These are phyloP conservation scores for Pichia paraexigua DNA, from an alignment of 805 yeast genomes.

Conservation along the genomic window DNA sequence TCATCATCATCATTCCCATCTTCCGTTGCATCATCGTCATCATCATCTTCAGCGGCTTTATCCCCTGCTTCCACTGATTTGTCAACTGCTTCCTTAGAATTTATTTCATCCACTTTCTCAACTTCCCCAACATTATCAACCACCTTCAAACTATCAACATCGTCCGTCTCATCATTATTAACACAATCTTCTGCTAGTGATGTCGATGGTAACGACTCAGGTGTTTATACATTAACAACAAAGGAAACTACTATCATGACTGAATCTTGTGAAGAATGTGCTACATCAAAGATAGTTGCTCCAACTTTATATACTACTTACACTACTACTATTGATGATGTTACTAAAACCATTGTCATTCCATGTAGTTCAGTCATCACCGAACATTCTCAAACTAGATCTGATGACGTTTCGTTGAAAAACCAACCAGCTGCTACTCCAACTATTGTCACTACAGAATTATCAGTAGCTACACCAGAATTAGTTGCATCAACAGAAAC, in stretches of 20 bases:
- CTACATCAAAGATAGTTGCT: neutral
- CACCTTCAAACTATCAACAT: neutral
- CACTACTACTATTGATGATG: conserved; percentile 9
- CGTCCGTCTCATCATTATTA: neutral
- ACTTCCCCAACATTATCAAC: neutral
- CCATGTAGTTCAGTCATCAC: neutral
- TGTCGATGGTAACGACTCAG: neutral
- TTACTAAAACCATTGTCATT: conserved; percentile 5
- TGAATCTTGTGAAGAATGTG: conserved; percentile 5
- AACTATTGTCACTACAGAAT: neutral
- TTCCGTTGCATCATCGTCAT: neutral
- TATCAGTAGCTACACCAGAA: neutral
- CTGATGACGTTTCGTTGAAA: no score
- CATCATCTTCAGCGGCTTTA: neutral
- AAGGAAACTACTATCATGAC: neutral
- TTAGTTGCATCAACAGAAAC: neutral
- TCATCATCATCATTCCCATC: no score
- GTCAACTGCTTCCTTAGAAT: no score
- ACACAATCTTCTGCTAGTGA: neutral
- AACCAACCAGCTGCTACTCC: no score
- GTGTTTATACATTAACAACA: neutral
- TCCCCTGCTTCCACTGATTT: no score
- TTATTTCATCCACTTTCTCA: no score
- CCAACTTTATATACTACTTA: conserved; percentile 6
- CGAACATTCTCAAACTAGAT: no score